These are phyloP conservation scores for Myochromella boudieri DNA, from an alignment of 768 basidiomycete genomes.

Conservation along the genomic window DNA sequence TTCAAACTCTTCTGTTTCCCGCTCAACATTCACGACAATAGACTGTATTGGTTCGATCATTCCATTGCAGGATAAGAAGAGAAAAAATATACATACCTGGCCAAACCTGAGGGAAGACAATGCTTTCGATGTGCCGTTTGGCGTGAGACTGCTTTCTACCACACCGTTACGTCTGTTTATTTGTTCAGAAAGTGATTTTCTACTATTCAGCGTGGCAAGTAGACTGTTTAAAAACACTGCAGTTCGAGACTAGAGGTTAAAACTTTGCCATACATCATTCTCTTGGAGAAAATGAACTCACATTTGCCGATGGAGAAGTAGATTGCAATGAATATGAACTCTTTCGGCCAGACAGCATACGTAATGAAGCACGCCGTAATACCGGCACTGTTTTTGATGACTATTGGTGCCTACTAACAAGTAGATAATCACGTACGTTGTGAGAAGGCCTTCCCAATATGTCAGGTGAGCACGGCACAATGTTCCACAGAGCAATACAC, in stretches of 20 bases:
- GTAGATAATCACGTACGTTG: constrained; percentile 5
- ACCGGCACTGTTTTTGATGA: constrained; percentile 1
- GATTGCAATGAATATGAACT: constrained; percentile 19
- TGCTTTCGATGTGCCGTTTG: too few species aligned
- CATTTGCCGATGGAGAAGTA: constrained; percentile 18
- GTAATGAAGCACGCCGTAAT: constrained; percentile 12
- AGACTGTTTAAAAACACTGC: constrained; percentile 20
- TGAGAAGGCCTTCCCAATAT: constrained; percentile 9
- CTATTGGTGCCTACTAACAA: background rate
- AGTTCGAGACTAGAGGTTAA: background rate
- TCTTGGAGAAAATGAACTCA: background rate
- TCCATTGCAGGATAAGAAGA: too few species aligned
- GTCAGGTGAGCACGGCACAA: background rate
- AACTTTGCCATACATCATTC: background rate
- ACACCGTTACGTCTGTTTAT: too few species aligned
- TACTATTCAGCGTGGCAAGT: constrained; percentile 1
- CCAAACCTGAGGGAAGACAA: too few species aligned
- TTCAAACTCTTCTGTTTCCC: too few species aligned
- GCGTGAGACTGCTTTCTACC: too few species aligned
- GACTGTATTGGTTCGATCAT: too few species aligned
- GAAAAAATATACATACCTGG: too few species aligned
- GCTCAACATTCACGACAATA: too few species aligned
- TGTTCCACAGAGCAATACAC: background rate
- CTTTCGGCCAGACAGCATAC: constrained; percentile 15
- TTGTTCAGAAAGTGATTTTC: background rate